Percentiles rank a stretch among this genome's conserved stretches.
phyloP scores from a whole-genome alignment of 2,329 filamentous ascomycete species.

The Delphinella strobiligena region DNA sequence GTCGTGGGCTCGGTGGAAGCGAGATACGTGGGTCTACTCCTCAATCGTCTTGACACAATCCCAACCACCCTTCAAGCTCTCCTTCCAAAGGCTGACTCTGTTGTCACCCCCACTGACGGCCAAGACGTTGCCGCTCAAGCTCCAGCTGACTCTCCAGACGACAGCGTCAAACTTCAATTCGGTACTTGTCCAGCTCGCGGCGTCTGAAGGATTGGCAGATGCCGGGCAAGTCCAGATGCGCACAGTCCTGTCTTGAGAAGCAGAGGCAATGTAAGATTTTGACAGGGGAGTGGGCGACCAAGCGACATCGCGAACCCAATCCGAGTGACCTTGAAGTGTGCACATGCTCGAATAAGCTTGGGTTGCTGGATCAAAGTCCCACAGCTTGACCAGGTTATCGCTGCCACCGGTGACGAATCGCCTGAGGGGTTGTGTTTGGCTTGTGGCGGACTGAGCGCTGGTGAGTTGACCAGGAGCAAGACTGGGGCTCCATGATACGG shows the following conservation, averaged over 20 bases:
- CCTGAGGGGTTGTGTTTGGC: slow-evolving; percentile 43
- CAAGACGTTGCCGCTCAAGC: slow-evolving; percentile 87
- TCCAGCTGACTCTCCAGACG: slow-evolving; percentile 96
- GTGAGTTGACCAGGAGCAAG: slow-evolving; percentile 74
- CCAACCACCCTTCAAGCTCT: slow-evolving; percentile 93
- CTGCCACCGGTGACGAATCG: slow-evolving; percentile 91
- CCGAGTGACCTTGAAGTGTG: slow-evolving; percentile 69
- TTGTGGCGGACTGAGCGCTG: slow-evolving; percentile 43
- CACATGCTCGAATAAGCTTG: slow-evolving; percentile 29
- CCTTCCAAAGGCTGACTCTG: slow-evolving; percentile 96
- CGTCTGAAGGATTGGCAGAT: slow-evolving; percentile 24
- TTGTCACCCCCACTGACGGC: slow-evolving; percentile 92
- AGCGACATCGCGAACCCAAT: slow-evolving; percentile 96
- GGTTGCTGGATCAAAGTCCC: slow-evolving; percentile 57
- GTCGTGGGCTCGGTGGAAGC: too few species aligned
- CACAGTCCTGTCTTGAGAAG: slow-evolving; percentile 92
- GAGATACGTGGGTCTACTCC: slow-evolving; percentile 15
- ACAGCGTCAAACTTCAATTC: slow-evolving; percentile 77
- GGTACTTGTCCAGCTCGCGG: slow-evolving; percentile 72
- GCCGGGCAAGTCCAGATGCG: slow-evolving; percentile 72
- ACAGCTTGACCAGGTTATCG: slow-evolving; percentile 89
- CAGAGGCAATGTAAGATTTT: slow-evolving; percentile 93
- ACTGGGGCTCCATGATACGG: slow-evolving; percentile 87
- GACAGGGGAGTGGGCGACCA: slow-evolving; percentile 93
- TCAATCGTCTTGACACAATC: slow-evolving; percentile 95